Percentiles rank a stretch among this genome's conserved stretches.
phyloP scores from a whole-genome alignment of 2,329 filamentous ascomycete species.

The Ceratocystis cubensis region DNA sequence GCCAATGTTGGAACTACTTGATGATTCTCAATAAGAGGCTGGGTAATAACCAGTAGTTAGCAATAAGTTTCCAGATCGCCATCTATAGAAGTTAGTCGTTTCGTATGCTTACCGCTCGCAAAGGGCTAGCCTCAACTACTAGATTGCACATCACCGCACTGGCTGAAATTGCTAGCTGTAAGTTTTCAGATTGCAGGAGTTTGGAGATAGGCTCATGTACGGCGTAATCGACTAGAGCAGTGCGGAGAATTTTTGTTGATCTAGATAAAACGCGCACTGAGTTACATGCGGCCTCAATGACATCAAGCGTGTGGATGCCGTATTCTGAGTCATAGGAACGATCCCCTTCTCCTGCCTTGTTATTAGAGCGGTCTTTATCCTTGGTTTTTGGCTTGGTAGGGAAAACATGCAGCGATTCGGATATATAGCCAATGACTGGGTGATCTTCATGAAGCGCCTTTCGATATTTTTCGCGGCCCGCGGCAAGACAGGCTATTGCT shows the following conservation, averaged over 20 bases:
- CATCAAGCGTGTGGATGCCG: constrained; percentile 60
- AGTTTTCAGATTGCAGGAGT: constrained; percentile 60
- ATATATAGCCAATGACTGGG: constrained; percentile 59
- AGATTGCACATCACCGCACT: constrained; percentile 77
- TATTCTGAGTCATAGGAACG: constrained; percentile 35
- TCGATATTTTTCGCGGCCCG: constrained; percentile 70
- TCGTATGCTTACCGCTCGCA: constrained; percentile 57
- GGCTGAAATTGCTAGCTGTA: constrained; percentile 74
- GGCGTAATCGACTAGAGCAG: constrained; percentile 73
- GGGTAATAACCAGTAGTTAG: constrained; percentile 12
- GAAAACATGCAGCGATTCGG: constrained; percentile 59
- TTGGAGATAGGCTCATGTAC: constrained; percentile 65
- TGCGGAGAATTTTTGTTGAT: constrained; percentile 72
- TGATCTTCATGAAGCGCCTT: constrained; percentile 73
- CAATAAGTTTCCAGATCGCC: background rate
- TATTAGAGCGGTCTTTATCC: constrained; percentile 35
- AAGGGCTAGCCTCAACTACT: constrained; percentile 77
- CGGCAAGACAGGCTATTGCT: constrained; percentile 68
- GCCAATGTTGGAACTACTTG: constrained; percentile 68
- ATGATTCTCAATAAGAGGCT: constrained; percentile 55
- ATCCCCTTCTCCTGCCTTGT: constrained; percentile 16
- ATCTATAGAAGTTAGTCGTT: background rate
- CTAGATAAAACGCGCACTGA: constrained; percentile 69
- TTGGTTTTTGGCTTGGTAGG: constrained; percentile 39
- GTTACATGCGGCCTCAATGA: constrained; percentile 76